These are phyloP conservation scores for Xylariales sp. DNA, from an alignment of 2,329 filamentous ascomycete genomes.

Conservation along the genomic window DNA sequence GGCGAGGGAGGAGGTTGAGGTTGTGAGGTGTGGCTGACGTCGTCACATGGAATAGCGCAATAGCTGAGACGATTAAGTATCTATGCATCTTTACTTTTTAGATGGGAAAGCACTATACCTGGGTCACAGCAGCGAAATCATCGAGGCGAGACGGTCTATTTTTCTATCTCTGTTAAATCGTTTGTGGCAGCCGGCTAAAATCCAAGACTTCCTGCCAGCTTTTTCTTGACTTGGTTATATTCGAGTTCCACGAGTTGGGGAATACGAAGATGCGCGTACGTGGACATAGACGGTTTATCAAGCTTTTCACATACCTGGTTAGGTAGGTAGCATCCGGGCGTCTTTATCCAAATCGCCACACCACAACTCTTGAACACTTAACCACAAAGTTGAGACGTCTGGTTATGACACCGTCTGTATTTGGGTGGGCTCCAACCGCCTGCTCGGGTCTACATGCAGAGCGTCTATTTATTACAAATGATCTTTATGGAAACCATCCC, in stretches of 20 bases:
- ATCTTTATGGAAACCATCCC: background rate
- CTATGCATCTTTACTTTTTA: constrained; percentile 14
- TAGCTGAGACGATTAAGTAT: background rate
- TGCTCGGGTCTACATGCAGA: background rate
- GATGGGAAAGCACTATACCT: background rate
- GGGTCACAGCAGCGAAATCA: background rate
- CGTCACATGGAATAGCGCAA: background rate
- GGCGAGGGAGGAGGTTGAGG: background rate
- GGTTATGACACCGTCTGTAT: background rate
- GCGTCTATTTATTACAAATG: background rate
- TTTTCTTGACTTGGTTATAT: constrained; percentile 4
- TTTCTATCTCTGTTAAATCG: background rate
- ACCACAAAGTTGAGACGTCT: background rate
- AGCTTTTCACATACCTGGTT: background rate
- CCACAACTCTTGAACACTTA: constrained; percentile 4
- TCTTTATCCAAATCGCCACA: constrained; percentile 35
- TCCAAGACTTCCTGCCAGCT: background rate
- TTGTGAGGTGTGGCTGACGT: background rate
- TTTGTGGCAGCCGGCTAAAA: constrained; percentile 21
- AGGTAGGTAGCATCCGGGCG: constrained; percentile 25
- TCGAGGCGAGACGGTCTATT: background rate
- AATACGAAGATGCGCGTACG: background rate
- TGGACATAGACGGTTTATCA: background rate
- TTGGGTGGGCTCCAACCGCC: background rate
- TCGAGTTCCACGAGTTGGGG: background rate